phyloP scores from a whole-genome alignment of 768 basidiomycete species.

The Boletus tomentosulus region DNA sequence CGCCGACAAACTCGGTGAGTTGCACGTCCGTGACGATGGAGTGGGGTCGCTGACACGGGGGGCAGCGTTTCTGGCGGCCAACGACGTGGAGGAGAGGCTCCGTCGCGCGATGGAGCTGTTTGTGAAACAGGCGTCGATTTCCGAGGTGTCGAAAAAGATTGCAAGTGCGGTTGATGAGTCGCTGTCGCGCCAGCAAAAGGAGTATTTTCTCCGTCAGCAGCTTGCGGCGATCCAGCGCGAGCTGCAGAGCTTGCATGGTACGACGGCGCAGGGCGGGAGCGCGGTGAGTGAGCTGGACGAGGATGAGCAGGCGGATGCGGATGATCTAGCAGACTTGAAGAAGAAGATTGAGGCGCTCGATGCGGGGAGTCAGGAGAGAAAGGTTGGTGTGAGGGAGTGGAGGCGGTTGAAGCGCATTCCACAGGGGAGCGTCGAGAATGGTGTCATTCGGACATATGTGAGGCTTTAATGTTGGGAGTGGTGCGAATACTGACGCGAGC shows the following conservation, averaged over 20 bases:
- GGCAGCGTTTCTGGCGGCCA: constrained; percentile 57
- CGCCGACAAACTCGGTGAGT: constrained; percentile 66
- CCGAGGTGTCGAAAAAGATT: constrained; percentile 79
- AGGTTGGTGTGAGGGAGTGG: constrained; percentile 80
- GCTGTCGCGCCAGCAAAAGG: constrained; percentile 85
- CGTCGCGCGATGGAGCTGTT: constrained; percentile 67
- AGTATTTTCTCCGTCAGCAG: constrained; percentile 81
- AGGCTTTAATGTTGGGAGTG: constrained; percentile 22
- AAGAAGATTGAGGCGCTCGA: constrained; percentile 72
- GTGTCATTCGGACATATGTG: constrained; percentile 82
- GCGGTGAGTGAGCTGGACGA: constrained; percentile 58
- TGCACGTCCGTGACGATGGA: too few relatives aligned
- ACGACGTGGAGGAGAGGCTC: constrained; percentile 58
- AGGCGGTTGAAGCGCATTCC: constrained; percentile 83
- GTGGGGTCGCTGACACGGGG: constrained; percentile 1
- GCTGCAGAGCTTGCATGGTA: constrained; percentile 51
- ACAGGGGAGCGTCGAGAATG: constrained; percentile 84
- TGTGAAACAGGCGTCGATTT: constrained; percentile 70
- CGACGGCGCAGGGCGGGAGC: constrained; percentile 23
- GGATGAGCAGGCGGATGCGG: constrained; percentile 76
- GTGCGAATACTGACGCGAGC: constrained; percentile 6
- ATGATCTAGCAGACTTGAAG: constrained; percentile 71
- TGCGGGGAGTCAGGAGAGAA: constrained; percentile 72
- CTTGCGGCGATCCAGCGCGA: constrained; percentile 77
- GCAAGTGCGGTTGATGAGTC: constrained; percentile 77